phyloP scores from a whole-genome alignment of 2,329 filamentous ascomycete species.

The Fusarium robinianum region DNA sequence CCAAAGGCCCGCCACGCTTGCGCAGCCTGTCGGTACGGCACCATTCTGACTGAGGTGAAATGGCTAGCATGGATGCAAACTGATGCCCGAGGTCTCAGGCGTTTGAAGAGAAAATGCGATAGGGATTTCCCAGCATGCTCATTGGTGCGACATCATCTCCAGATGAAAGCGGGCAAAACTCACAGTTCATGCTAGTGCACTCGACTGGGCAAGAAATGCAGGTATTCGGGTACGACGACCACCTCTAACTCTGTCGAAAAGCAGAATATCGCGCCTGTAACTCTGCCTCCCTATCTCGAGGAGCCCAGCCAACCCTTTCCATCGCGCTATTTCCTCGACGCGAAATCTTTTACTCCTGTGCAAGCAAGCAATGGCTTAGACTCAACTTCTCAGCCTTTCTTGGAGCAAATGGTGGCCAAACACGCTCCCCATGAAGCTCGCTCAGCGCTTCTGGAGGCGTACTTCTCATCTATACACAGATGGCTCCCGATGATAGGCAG shows the following conservation, averaged over 20 bases:
- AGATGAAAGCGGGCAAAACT: background rate
- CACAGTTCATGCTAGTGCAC: background rate
- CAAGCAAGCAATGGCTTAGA: too few relatives aligned
- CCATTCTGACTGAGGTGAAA: too few relatives aligned
- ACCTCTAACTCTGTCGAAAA: too few relatives aligned
- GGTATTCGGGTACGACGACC: slow-evolving; percentile 2
- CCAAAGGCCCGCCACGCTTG: too few relatives aligned
- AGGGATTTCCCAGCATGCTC: slow-evolving; percentile 24
- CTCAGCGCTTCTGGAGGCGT: slow-evolving; percentile 4
- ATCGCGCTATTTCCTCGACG: too few relatives aligned
- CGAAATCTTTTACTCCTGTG: too few relatives aligned
- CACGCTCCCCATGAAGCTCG: background rate
- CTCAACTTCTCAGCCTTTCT: background rate
- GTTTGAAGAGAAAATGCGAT: slow-evolving; percentile 26
- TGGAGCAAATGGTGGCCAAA: slow-evolving; percentile 1
- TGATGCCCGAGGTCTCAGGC: too few relatives aligned
- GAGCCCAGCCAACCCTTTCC: too few relatives aligned
- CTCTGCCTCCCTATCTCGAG: too few relatives aligned
- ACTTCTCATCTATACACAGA: slow-evolving; percentile 16
- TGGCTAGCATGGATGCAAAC: too few relatives aligned
- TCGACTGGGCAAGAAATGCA: slow-evolving; percentile 6
- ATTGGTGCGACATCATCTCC: slow-evolving; percentile 8
- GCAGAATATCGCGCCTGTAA: too few relatives aligned
- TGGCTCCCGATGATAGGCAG: slow-evolving; percentile 27
- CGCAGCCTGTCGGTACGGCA: too few relatives aligned